These are phyloP conservation scores for Aspergillus cavernicola DNA, from an alignment of 495 filamentous ascomycete genomes.

Conservation along the genomic window DNA sequence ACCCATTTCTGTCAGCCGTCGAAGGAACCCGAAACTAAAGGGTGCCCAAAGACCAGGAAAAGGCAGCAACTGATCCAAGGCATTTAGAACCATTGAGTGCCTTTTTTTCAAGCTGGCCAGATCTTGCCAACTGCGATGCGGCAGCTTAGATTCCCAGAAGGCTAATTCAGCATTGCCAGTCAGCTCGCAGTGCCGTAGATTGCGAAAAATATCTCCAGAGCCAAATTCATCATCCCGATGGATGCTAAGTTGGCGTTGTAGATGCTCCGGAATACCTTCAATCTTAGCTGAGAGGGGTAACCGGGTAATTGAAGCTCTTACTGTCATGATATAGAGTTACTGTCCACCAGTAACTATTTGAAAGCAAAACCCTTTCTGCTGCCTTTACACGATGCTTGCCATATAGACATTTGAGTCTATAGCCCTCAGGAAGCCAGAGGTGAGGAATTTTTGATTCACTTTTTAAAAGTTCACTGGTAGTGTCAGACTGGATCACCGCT, in stretches of 20 bases:
- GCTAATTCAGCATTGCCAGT: background rate
- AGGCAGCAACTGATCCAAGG: too few species aligned
- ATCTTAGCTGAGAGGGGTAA: background rate
- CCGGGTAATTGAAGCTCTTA: background rate
- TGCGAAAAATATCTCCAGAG: background rate
- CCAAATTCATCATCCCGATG: background rate
- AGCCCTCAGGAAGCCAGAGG: too few species aligned
- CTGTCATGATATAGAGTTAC: background rate
- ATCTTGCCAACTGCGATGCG: background rate
- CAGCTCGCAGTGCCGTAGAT: background rate
- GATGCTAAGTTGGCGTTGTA: background rate
- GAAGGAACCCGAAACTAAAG: too few species aligned
- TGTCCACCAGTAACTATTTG: too few species aligned
- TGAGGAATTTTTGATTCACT: too few species aligned
- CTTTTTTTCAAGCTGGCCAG: background rate
- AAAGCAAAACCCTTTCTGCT: too few species aligned
- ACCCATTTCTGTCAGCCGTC: too few species aligned
- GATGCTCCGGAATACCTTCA: background rate
- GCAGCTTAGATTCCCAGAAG: conserved; percentile 1
- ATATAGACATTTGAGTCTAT: too few species aligned
- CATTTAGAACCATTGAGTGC: background rate
- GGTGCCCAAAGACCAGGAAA: too few species aligned
- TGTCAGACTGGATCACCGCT: too few species aligned
- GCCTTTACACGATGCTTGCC: too few species aligned
- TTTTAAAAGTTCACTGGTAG: too few species aligned